Percentiles rank a stretch among this genome's conserved stretches.
phyloP scores from a whole-genome alignment of 805 yeast genomes.

The Ogataea glucozyma region DNA sequence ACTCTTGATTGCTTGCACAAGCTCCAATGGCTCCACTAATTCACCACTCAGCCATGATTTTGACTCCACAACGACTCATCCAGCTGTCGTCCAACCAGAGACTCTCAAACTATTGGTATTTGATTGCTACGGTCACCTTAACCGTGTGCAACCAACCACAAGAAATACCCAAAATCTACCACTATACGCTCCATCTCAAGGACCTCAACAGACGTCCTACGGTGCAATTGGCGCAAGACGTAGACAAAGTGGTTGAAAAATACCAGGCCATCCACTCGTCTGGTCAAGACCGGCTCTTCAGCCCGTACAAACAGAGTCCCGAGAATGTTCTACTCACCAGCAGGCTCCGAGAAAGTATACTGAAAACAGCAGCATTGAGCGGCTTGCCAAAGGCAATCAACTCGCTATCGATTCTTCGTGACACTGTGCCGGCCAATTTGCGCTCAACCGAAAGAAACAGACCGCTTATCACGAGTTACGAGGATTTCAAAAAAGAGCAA shows the following conservation, averaged over 20 bases:
- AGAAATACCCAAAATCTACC: slow-evolving; percentile 74
- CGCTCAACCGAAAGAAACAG: slow-evolving; percentile 32
- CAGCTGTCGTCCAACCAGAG: slow-evolving; percentile 54
- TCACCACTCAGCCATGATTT: slow-evolving; percentile 21
- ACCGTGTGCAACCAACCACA: slow-evolving; percentile 81
- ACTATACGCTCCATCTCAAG: slow-evolving; percentile 53
- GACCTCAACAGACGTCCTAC: slow-evolving; percentile 16
- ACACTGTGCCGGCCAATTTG: slow-evolving; percentile 58
- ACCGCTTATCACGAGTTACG: slow-evolving; percentile 16
- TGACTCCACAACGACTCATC: slow-evolving; percentile 58
- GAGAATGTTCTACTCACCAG: slow-evolving; percentile 34
- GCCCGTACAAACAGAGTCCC: slow-evolving; percentile 18
- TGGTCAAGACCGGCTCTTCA: slow-evolving; percentile 16
- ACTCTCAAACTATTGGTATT: slow-evolving; percentile 66
- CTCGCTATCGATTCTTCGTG: slow-evolving; percentile 62
- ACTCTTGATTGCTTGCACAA: no score
- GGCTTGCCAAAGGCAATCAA: slow-evolving; percentile 89
- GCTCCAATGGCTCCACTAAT: neutral
- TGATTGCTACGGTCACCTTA: slow-evolving; percentile 77
- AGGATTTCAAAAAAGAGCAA: slow-evolving; percentile 21
- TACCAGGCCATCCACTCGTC: slow-evolving; percentile 21
- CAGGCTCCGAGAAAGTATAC: slow-evolving; percentile 71
- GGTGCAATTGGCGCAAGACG: slow-evolving; percentile 18
- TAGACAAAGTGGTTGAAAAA: slow-evolving; percentile 28
- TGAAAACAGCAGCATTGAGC: slow-evolving; percentile 75